phyloP scores from a whole-genome alignment of 306 rosid genomes.

The Arachis stenosperma region DNA sequence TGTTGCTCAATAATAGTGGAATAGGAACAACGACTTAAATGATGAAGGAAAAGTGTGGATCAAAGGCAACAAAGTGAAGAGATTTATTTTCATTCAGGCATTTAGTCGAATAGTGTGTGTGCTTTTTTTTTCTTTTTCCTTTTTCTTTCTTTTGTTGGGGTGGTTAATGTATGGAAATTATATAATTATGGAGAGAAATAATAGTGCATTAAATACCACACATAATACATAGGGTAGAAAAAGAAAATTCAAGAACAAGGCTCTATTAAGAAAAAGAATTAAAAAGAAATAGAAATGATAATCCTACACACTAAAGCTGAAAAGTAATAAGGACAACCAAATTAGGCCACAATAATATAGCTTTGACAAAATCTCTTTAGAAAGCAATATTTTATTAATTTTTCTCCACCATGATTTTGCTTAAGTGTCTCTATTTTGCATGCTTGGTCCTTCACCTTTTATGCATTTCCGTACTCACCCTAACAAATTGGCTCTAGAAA shows the following conservation, averaged over 20 bases:
- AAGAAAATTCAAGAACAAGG: slow-evolving; percentile 6
- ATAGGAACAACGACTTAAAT: not conserved
- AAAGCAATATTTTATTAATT: not conserved
- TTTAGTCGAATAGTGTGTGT: not conserved
- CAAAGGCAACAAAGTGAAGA: slow-evolving; percentile 26
- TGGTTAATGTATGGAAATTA: slow-evolving; percentile 10
- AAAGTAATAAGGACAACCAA: slow-evolving; percentile 15
- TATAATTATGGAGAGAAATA: slow-evolving; percentile 11
- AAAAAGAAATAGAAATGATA: not conserved
- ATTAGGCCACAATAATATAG: not conserved
- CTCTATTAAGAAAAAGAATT: not conserved
- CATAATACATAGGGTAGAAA: slow-evolving; percentile 35
- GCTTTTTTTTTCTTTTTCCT: not conserved
- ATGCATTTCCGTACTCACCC: not conserved
- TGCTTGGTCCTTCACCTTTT: slow-evolving; percentile 14
- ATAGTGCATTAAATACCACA: too few relatives aligned
- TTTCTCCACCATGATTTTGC: too few relatives aligned
- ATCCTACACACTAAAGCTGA: not conserved
- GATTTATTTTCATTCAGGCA: slow-evolving; percentile 23
- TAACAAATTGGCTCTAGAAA: too few relatives aligned
- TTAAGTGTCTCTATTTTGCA: not conserved
- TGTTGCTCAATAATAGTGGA: not conserved
- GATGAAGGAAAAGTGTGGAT: slow-evolving; percentile 28
- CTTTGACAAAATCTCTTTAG: slow-evolving; percentile 9
- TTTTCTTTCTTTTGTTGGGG: slow-evolving; percentile 4